Conservation (phyloP, 2,329 filamentous ascomycete genomes). For the Nigrograna mackinnonii region DNA sequence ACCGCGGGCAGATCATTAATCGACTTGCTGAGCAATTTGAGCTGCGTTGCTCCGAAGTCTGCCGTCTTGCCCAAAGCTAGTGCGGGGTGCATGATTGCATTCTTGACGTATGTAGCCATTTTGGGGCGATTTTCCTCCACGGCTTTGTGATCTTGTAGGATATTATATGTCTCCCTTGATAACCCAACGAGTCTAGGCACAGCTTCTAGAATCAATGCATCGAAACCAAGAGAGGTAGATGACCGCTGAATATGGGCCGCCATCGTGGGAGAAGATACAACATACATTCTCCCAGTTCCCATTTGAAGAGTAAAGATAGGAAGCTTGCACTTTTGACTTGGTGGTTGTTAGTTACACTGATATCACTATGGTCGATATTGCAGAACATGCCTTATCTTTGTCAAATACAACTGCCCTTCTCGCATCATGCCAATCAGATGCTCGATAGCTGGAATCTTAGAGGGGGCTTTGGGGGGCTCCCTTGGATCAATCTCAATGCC, state of each 20-base stretch:
- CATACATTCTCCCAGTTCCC: slow-evolving; percentile 49
- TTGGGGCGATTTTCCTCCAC: slow-evolving; percentile 33
- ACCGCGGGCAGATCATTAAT: no score
- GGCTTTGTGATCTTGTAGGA: slow-evolving; percentile 25
- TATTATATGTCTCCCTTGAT: slow-evolving; percentile 26
- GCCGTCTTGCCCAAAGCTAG: no score
- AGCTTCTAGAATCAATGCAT: slow-evolving; percentile 45
- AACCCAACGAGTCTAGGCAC: slow-evolving; percentile 44
- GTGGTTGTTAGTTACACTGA: neutral
- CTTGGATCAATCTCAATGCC: slow-evolving; percentile 25
- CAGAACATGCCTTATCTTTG: slow-evolving; percentile 40
- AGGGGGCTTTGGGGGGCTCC: slow-evolving; percentile 49
- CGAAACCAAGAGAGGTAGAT: slow-evolving; percentile 47
- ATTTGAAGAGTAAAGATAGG: slow-evolving; percentile 52
- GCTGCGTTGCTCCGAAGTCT: no score
- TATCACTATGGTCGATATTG: neutral
- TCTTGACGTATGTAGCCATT: no score
- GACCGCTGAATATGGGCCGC: slow-evolving; percentile 44
- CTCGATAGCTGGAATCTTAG: slow-evolving; percentile 49
- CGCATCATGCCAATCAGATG: slow-evolving; percentile 51
- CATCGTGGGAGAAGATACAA: slow-evolving; percentile 47
- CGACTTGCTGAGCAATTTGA: no score
- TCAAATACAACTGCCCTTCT: slow-evolving; percentile 37
- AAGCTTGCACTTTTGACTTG: slow-evolving; percentile 18
- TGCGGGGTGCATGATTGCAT: no score